A percentile compares a stretch with the other conserved stretches of the same genome.
phyloP scores from a whole-genome alignment of 2,329 filamentous ascomycete genomes.

The Phialocephala sp. region DNA sequence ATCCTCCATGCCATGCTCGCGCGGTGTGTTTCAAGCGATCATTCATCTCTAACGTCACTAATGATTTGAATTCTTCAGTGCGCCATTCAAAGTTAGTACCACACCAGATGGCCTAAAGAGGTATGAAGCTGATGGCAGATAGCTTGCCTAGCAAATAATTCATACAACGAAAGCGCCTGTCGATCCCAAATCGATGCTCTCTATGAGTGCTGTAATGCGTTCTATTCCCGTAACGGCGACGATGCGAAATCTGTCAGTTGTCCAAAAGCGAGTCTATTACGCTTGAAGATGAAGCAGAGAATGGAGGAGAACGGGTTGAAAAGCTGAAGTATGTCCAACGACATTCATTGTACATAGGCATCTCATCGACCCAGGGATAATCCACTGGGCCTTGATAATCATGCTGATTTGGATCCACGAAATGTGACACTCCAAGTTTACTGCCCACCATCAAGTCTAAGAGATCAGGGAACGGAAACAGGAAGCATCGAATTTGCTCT shows the following conservation, averaged over 20 bases:
- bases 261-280: constrained; percentile 79
- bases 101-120: neutral
- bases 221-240: constrained; percentile 82
- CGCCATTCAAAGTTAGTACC: constrained; percentile 78
- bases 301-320: constrained; percentile 34
- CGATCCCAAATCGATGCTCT: constrained; percentile 78
- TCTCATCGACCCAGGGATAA: neutral
- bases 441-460: constrained; percentile 57
- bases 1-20: constrained; percentile 84
- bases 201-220: constrained; percentile 91
- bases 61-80: constrained; percentile 58
- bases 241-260: constrained; percentile 80
- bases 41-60: neutral
- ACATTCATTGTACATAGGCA: neutral
- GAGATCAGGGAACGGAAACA: constrained; percentile 71
- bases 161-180: constrained; percentile 86
- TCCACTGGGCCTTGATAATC: neutral
- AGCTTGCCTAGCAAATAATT: constrained; percentile 86
- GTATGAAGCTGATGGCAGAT: constrained; percentile 12
- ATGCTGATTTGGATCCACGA: neutral
- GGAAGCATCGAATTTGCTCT: constrained; percentile 78
- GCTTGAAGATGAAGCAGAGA: constrained; percentile 81
- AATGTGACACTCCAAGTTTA: constrained; percentile 56
- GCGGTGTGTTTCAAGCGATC: constrained; percentile 62
- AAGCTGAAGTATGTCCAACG: constrained; percentile 10